These are phyloP conservation scores for Euphorbia lathyris DNA, from an alignment of 345 rosid genomes.

Conservation along the genomic window DNA sequence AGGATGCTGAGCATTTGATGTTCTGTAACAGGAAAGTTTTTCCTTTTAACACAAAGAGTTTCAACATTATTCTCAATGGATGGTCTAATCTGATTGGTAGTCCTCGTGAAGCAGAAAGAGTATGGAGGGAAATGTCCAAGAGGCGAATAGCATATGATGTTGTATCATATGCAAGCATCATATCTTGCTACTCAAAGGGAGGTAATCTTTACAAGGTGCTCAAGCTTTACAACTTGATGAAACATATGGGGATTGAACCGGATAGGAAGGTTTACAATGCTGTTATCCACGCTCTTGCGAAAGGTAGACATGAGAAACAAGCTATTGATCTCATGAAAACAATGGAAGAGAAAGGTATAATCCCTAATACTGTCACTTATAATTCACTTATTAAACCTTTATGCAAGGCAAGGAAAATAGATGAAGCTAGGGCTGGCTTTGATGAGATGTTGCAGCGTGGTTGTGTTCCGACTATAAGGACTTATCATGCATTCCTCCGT, in stretches of 20 bases:
- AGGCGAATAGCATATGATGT: conserved; percentile 58
- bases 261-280: conserved; percentile 89
- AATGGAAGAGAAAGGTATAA: conserved; percentile 73
- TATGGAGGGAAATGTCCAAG: conserved; percentile 85
- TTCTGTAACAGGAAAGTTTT: conserved; percentile 62
- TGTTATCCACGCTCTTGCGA: conserved; percentile 75
- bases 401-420: conserved; percentile 54
- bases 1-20: conserved; percentile 90
- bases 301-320: conserved; percentile 64
- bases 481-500: conserved; percentile 78
- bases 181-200: conserved; percentile 80
- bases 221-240: conserved; percentile 60
- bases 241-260: conserved; percentile 51
- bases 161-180: conserved; percentile 66
- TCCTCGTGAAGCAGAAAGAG: conserved; percentile 66
- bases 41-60: conserved; percentile 74
- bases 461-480: conserved; percentile 53
- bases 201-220: conserved; percentile 66
- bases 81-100: conserved; percentile 87
- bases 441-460: conserved; percentile 64
- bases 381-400: conserved; percentile 83
- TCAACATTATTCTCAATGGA: conserved; percentile 77
- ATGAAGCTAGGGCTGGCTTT: conserved; percentile 58
- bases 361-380: conserved; percentile 63
- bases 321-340: conserved; percentile 57